These are phyloP conservation scores for Sambucus nigra DNA, from an alignment of 129 eudicot genomes.

Conservation along the genomic window DNA sequence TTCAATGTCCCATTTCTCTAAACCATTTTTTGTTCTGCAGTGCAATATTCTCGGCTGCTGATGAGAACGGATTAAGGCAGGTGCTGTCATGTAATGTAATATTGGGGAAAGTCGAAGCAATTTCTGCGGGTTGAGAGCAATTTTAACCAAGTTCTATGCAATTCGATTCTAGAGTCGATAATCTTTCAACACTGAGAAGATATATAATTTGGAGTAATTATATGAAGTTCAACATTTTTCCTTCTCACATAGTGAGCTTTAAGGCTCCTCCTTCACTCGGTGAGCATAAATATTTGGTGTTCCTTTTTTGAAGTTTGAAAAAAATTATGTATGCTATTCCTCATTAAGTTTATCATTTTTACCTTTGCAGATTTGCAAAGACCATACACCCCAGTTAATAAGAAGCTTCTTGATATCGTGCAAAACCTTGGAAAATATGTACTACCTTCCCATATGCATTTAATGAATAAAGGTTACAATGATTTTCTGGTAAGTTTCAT, in stretches of 20 bases:
- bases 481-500: conserved; percentile 1
- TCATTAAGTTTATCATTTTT: neutral
- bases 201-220: conserved; percentile 19
- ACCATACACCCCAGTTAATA: conserved; percentile 8
- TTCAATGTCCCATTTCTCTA: too few species aligned
- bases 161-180: conserved; percentile 28
- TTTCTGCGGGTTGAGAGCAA: conserved; percentile 20
- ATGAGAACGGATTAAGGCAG: conserved; percentile 22
- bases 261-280: conserved; percentile 8
- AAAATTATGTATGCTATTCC: too few species aligned
- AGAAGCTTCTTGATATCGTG: conserved; percentile 5
- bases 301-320: too few species aligned
- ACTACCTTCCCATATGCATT: conserved; percentile 2
- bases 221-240: conserved; percentile 23
- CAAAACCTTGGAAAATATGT: neutral
- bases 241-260: conserved; percentile 16
- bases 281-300: too few species aligned
- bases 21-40: conserved; percentile 13
- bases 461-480: neutral
- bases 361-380: neutral
- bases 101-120: conserved; percentile 21
- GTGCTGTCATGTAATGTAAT: conserved; percentile 25
- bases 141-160: conserved; percentile 20
- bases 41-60: conserved; percentile 9
- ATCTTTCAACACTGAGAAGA: conserved; percentile 13